Base-by-base conservation (phyloP, 441 rosid species). In the Iberis amara region DNA sequence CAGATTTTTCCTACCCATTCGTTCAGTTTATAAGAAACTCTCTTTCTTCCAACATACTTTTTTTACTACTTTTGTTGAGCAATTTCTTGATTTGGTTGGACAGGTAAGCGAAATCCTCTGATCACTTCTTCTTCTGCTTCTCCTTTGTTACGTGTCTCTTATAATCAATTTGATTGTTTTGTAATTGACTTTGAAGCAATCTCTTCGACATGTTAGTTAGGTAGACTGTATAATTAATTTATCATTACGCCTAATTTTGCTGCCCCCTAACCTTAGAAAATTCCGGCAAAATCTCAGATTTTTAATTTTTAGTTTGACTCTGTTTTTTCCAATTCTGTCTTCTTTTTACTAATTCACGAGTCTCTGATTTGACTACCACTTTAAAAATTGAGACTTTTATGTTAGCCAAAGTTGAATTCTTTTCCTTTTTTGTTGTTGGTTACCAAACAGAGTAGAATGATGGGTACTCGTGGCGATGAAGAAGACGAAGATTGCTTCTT, bases 401-500 rank as follows among this genome's bases (percentile, higher is more conserved):
- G 13, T 14, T 5, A 12, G 15, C 55, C 69, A 44, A 57, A 50
- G 53, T 65, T 65, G 48, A 51, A 21, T n/a, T 15, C 58, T 36
- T 36, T 43, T 33, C 8, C 30, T 11, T 36, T 41, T 9, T 31
- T 7, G 10, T 31, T 31, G 35, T 21, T 7, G 13, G 44, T 38
- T 31, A 42, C n/a, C 1, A 9, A 52, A 33, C 37, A 30, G 59
- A 15, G 48, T 42, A 18, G 21, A 18, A n/a, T 28, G 44, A 52
- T 42, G 51, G 54, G 58, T 51, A 38, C 35, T 55, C 50, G 42
- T 9, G 60, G 52, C 4, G 56, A 64, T 21, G 79, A 64, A 62
- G 80, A 73, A 57, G 79, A 69, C 26, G 76, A 71, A 8, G 81
- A 71, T 51, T 47, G 52, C 38, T 73, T 68, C 62, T 79, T 73